These are phyloP conservation scores for Alternaria conjuncta DNA, from an alignment of 2,329 filamentous ascomycete genomes.

Conservation along the genomic window DNA sequence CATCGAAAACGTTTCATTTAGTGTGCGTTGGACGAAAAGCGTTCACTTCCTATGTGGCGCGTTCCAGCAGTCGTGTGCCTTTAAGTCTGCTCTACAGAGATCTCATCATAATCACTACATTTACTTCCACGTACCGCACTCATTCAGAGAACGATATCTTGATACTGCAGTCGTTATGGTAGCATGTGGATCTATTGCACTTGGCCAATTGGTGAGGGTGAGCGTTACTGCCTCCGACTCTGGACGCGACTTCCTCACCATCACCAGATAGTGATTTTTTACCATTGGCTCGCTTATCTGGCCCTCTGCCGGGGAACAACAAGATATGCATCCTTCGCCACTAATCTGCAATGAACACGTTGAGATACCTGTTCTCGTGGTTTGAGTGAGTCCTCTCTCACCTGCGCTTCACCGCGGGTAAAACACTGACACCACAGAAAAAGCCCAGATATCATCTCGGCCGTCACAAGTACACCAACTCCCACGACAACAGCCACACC, in stretches of 20 bases:
- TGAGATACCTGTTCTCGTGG: not conserved
- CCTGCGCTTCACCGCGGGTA: not conserved
- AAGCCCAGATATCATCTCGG: not conserved
- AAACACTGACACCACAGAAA: not conserved
- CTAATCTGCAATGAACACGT: not conserved
- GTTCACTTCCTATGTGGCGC: not conserved
- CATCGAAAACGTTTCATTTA: not conserved
- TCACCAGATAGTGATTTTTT: not conserved
- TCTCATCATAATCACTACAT: not conserved
- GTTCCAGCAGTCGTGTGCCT: not conserved
- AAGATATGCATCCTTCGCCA: not conserved
- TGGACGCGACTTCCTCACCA: not conserved
- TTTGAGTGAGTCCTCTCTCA: not conserved
- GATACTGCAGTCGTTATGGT: not conserved
- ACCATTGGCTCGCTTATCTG: not conserved
- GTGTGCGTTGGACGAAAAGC: not conserved
- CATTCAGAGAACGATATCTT: rapidly evolving
- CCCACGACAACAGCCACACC: not conserved
- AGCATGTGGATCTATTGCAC: not conserved
- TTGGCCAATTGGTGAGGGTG: not conserved
- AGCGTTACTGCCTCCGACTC: not conserved
- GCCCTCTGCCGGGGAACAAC: not conserved
- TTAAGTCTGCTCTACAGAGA: not conserved
- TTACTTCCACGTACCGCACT: not conserved
- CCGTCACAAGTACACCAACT: not conserved